Conservation (phyloP, 768 basidiomycete species). For the Suillus luteus region DNA sequence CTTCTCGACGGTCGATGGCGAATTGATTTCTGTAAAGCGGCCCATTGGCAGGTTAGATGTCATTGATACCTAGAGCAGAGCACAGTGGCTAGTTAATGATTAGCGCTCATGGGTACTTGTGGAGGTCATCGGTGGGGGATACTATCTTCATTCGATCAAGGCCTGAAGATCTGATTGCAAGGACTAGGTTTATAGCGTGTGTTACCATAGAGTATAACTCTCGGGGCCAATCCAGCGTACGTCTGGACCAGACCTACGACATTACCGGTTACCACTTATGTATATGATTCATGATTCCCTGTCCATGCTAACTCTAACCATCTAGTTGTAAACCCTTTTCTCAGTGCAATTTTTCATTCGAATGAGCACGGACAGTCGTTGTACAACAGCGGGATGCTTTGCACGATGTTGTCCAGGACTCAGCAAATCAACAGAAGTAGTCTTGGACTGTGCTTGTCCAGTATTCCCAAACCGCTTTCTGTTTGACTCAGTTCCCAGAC, state of each 20-base stretch:
- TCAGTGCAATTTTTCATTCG: not conserved
- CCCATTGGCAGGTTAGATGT: not conserved
- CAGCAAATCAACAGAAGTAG: not conserved
- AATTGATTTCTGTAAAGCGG: not conserved
- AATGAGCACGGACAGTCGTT: not conserved
- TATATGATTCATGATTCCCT: not conserved
- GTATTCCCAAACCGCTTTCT: no score
- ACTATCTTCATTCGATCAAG: not conserved
- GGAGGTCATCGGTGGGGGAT: not conserved
- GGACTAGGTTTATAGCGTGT: not conserved
- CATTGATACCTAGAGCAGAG: not conserved
- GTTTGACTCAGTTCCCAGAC: no score
- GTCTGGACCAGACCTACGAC: not conserved
- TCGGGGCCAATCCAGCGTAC: not conserved
- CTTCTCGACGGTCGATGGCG: not conserved
- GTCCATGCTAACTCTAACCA: not conserved
- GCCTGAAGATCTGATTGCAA: not conserved
- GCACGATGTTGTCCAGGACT: not conserved
- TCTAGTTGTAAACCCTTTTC: not conserved
- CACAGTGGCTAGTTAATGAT: not conserved
- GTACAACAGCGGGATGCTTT: not conserved
- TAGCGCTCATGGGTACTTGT: not conserved
- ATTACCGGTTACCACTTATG: not conserved
- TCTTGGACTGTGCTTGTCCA: no score
- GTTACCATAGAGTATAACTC: not conserved